A percentile compares a stretch with the other conserved stretches of the same genome.
phyloP scores from a whole-genome alignment of 2,329 filamentous ascomycete genomes.

The Dissoconium aciculare region DNA sequence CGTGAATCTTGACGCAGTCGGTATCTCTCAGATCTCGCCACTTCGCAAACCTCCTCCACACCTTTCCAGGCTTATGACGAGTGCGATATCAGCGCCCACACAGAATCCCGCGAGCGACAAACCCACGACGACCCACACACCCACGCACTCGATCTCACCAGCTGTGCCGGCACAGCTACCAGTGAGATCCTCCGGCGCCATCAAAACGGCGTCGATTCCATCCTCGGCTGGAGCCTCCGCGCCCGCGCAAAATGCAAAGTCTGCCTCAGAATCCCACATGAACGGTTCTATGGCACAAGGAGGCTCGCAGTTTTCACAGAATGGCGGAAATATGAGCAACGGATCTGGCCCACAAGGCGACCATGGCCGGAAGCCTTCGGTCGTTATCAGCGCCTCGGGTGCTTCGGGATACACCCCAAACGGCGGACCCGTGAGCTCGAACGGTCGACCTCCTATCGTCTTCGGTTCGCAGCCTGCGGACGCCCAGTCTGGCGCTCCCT shows the following conservation, averaged over 20 bases:
- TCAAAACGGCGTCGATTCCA: constrained; percentile 39
- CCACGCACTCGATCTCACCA: constrained; percentile 16
- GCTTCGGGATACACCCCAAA: constrained; percentile 62
- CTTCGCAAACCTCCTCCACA: background rate
- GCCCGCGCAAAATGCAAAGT: constrained; percentile 37
- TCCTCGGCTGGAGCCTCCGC: constrained; percentile 39
- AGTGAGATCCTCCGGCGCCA: constrained; percentile 45
- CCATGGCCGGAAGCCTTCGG: constrained; percentile 73
- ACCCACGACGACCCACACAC: constrained; percentile 3
- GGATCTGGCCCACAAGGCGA: constrained; percentile 43
- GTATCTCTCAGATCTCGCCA: no score
- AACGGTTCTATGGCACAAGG: constrained; percentile 49
- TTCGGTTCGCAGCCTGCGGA: constrained; percentile 61
- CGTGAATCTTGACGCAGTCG: no score
- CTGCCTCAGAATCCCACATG: constrained; percentile 57
- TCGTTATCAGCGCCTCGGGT: constrained; percentile 78
- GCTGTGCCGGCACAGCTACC: constrained; percentile 42
- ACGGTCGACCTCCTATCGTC: constrained; percentile 48
- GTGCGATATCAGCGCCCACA: no score
- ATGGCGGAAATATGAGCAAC: constrained; percentile 47
- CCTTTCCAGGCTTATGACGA: background rate
- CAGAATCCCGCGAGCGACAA: background rate
- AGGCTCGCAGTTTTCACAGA: constrained; percentile 34
- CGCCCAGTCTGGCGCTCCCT: constrained; percentile 45
- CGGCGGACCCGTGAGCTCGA: constrained; percentile 49